Conservation (phyloP, 805 yeast species). For the Isabelozyma heimii region DNA sequence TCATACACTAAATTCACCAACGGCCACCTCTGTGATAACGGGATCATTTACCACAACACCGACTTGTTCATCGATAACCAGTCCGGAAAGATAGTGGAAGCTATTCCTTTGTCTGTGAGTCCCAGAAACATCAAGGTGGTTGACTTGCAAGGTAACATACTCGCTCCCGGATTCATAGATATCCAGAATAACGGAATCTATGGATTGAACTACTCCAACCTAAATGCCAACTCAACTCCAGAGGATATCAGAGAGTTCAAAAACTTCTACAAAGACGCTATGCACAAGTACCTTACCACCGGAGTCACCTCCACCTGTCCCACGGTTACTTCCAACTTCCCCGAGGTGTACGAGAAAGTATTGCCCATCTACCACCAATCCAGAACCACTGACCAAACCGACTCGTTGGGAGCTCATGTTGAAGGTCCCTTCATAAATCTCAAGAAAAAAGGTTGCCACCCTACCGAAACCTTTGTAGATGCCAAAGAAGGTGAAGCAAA, state of each 20-base stretch:
- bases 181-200: conserved; percentile 58
- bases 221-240: conserved; percentile 25
- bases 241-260: conserved; percentile 30
- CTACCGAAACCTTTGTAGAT: conserved; percentile 41
- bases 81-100: conserved; percentile 39
- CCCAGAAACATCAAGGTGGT: conserved; percentile 19
- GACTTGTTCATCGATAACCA: conserved; percentile 44
- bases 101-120: conserved; percentile 13
- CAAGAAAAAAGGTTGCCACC: conserved; percentile 51
- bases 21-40: conserved; percentile 43
- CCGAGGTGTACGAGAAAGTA: conserved; percentile 46
- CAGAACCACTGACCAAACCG: conserved; percentile 31
- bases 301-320: conserved; percentile 60
- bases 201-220: conserved; percentile 50
- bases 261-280: conserved; percentile 38
- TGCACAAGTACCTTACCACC: conserved; percentile 45
- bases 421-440: conserved; percentile 58
- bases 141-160: conserved; percentile 45
- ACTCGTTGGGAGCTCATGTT: conserved; percentile 55
- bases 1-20: conserved; percentile 36
- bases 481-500: conserved; percentile 28
- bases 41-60: conserved; percentile 25
- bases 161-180: conserved; percentile 58
- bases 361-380: conserved; percentile 41
- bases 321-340: conserved; percentile 51